Conservation (phyloP, 345 rosid genomes). For the Brassica nigra region DNA sequence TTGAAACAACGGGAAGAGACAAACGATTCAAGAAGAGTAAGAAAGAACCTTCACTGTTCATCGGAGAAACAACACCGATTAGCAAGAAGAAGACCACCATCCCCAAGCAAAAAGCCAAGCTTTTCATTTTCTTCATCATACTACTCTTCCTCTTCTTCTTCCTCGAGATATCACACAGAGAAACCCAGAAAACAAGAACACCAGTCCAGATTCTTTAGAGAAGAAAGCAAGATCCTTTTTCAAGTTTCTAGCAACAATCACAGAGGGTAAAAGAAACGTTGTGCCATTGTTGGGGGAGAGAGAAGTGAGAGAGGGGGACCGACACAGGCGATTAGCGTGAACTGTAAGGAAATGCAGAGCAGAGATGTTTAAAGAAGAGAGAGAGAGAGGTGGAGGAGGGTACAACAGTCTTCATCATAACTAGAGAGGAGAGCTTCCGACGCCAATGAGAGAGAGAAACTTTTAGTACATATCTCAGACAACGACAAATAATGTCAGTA, state of each 20-base stretch:
- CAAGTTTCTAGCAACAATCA: conserved; percentile 1
- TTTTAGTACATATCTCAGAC: conserved; percentile 1
- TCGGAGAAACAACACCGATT: conserved; percentile 48
- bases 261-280: not conserved
- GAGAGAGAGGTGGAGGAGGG: too few species aligned
- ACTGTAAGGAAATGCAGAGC: too few species aligned
- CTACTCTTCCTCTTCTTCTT: not conserved
- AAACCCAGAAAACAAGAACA: not conserved
- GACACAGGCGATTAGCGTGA: too few species aligned
- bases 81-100: conserved; percentile 25
- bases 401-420: too few species aligned
- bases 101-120: not conserved
- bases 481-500: conserved; percentile 39
- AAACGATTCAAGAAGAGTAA: not conserved
- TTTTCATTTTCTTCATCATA: not conserved
- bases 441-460: conserved; percentile 2
- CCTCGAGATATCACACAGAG: not conserved
- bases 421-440: too few species aligned
- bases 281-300: conserved; percentile 27
- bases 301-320: not conserved
- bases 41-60: conserved; percentile 59
- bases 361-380: too few species aligned
- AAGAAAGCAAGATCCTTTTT: not conserved
- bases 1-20: not conserved
- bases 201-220: not conserved